Evolutionary conservation across 1,284 basidiomycete genomes (phyloP).

Genomic region (Cryptococcus jaspeensis): DNA sequence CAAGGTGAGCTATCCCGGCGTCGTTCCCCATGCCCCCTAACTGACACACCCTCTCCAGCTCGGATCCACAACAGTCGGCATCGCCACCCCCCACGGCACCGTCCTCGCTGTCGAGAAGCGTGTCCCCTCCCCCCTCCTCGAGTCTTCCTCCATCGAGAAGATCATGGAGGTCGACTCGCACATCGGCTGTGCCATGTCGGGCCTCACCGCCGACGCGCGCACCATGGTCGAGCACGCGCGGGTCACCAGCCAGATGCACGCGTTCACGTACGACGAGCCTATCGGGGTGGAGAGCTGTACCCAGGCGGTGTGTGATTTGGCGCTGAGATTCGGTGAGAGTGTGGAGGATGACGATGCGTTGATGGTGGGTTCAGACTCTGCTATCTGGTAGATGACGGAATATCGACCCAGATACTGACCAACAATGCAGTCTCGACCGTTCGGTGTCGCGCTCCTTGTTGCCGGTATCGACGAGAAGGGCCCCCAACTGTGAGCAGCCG

Average conservation of each 20-base stretch:
- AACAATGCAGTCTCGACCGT: constrained; percentile 75
- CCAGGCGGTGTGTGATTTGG: constrained; percentile 97
- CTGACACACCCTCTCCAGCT: constrained; percentile 59
- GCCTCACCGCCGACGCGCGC: constrained; percentile 93
- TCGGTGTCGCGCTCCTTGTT: constrained; percentile 96
- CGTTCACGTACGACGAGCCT: constrained; percentile 94
- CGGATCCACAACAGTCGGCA: constrained; percentile 95
- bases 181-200: constrained; percentile 97
- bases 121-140: constrained; percentile 93
- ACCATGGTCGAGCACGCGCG: constrained; percentile 99
- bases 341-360: constrained; percentile 98
- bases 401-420: not conserved
- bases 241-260: constrained; percentile 92
- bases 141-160: constrained; percentile 96
- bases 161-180: constrained; percentile 99
- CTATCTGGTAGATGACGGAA: not conserved
- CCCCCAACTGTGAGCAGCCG: constrained; percentile 76
- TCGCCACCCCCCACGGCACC: constrained; percentile 81
- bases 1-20: constrained; percentile 61
- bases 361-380: constrained; percentile 62
- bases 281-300: constrained; percentile 97
- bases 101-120: constrained; percentile 98
- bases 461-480: constrained; percentile 95
- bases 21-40: not conserved
- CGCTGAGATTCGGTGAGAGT: constrained; percentile 96